phyloP scores from a whole-genome alignment of 163 green algal species.

The Coccomyxa subellipsoidea region DNA sequence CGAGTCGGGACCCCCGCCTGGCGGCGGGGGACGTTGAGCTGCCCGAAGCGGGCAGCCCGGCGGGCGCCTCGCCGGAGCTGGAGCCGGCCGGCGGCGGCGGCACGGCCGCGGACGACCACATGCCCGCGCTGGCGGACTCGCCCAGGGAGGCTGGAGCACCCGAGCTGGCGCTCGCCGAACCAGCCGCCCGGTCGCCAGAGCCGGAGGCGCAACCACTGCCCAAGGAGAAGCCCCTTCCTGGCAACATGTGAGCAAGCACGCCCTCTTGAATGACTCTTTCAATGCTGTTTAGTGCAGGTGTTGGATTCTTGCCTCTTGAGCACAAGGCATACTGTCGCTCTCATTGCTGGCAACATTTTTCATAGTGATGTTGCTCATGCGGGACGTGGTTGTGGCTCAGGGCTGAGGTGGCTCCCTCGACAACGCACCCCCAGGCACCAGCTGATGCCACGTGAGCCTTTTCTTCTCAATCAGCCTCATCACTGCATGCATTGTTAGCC shows the following conservation, averaged over 20 bases:
- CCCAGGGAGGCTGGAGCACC: background rate
- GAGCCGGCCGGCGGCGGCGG: no score
- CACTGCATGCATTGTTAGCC: background rate
- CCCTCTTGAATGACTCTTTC: background rate
- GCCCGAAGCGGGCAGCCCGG: no score
- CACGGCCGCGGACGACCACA: background rate
- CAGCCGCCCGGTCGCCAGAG: background rate
- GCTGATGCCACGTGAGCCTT: background rate
- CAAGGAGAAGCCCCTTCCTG: background rate
- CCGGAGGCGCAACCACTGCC: background rate
- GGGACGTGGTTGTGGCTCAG: background rate
- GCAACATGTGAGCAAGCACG: background rate
- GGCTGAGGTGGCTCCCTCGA: background rate
- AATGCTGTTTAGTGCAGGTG: no score
- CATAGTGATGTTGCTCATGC: no score
- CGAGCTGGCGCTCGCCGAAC: no score
- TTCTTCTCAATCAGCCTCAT: background rate
- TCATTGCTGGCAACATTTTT: no score
- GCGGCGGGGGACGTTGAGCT: background rate
- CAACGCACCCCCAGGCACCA: background rate
- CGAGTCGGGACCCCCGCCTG: background rate
- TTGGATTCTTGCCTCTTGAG: no score
- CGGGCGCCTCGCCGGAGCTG: no score
- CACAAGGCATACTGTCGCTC: no score
- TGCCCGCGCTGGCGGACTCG: background rate